These are phyloP conservation scores for Prunus salicina DNA, from an alignment of 306 rosid genomes.

Conservation along the genomic window DNA sequence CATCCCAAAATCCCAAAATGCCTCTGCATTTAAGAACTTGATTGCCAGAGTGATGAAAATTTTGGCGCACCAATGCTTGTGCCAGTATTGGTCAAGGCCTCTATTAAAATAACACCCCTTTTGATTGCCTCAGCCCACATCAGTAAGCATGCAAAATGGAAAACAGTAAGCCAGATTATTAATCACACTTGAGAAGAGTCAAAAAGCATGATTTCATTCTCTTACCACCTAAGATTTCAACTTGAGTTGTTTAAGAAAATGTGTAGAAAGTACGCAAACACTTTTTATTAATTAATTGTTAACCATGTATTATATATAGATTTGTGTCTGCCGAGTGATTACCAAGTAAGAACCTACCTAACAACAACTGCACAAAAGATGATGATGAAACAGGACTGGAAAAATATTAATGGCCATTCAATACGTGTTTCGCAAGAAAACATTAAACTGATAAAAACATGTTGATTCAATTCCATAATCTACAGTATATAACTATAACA, in stretches of 20 bases:
- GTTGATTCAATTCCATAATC: neutral
- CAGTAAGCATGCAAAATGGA: neutral
- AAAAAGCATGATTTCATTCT: neutral
- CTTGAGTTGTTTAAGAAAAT: neutral
- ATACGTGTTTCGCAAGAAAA: neutral
- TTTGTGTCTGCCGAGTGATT: neutral
- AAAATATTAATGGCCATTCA: neutral
- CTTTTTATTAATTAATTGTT: neutral
- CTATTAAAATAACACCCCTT: neutral
- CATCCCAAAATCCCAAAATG: too few species aligned
- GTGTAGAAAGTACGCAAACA: neutral
- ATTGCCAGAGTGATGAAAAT: too few species aligned
- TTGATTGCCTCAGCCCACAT: neutral
- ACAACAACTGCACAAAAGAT: neutral
- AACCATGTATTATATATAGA: neutral
- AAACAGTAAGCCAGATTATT: neutral
- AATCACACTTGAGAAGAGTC: neutral
- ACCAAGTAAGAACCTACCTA: slow-evolving; percentile 9
- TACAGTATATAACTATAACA: neutral
- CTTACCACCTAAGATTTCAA: neutral
- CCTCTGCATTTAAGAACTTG: too few species aligned
- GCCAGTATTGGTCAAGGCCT: too few species aligned
- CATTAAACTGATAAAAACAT: neutral
- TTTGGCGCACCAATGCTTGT: too few species aligned
- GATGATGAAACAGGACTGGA: neutral